phyloP scores from a whole-genome alignment of 495 filamentous ascomycete genomes.

The Neurospora sp. region DNA sequence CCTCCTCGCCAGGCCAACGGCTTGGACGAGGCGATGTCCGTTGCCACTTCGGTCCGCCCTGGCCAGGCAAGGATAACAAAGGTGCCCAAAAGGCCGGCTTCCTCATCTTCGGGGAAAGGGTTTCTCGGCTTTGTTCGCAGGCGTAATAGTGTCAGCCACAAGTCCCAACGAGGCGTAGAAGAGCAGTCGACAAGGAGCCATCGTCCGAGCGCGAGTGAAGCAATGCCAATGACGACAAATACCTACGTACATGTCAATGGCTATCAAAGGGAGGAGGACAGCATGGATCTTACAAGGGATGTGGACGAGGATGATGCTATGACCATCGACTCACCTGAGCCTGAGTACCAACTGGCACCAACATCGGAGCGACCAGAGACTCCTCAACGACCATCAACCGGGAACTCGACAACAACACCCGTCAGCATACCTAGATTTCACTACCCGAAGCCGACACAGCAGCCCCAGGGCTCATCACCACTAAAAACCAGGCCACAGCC shows the following conservation, averaged over 20 bases:
- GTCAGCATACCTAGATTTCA: conserved; percentile 8
- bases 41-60: background rate
- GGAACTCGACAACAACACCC: conserved; percentile 2
- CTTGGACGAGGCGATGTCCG: background rate
- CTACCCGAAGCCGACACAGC: conserved; percentile 10
- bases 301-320: conserved; percentile 6
- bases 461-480: conserved; percentile 2
- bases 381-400: background rate
- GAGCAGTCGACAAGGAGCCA: background rate
- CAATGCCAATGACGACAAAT: background rate
- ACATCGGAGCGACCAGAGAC: background rate
- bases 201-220: conserved; percentile 1
- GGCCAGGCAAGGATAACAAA: background rate
- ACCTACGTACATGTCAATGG: background rate
- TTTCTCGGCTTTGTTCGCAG: background rate
- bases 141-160: background rate
- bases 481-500: conserved; percentile 23
- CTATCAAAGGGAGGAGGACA: background rate
- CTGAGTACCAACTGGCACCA: conserved; percentile 6
- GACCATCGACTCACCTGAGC: conserved; percentile 7
- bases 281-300: background rate
- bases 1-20: background rate
- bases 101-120: background rate
- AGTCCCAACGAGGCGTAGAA: background rate
- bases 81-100: background rate